phyloP scores from a whole-genome alignment of 345 rosid species.

The Citrus reticulata region DNA sequence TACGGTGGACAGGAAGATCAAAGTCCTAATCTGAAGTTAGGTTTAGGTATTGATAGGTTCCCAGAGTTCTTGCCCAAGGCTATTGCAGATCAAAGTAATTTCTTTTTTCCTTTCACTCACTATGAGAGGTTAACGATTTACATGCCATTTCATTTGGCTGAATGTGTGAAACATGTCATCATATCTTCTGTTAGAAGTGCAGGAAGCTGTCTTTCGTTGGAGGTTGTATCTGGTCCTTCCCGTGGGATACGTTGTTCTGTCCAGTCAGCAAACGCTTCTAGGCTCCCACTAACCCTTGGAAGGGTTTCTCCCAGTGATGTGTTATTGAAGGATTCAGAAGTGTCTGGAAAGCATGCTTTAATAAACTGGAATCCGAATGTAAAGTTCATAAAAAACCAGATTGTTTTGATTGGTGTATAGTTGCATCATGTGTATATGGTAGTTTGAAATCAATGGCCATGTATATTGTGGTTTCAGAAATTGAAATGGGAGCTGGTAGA shows the following conservation, averaged over 20 bases:
- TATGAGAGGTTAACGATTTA: constrained; percentile 16
- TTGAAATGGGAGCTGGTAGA: constrained; percentile 93
- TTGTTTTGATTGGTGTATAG: constrained; percentile 9
- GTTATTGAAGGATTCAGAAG: constrained; percentile 79
- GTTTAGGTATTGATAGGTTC: constrained; percentile 29
- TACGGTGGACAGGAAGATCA: constrained; percentile 32
- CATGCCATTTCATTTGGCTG: constrained; percentile 21
- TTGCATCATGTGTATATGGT: constrained; percentile 12
- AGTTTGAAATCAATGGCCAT: constrained; percentile 9
- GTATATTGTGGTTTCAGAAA: constrained; percentile 52
- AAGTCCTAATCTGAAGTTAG: constrained; percentile 25
- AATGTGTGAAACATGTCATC: constrained; percentile 43
- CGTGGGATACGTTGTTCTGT: constrained; percentile 51
- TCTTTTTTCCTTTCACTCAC: constrained; percentile 28
- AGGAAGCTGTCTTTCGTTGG: constrained; percentile 88
- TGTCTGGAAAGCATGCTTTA: constrained; percentile 96
- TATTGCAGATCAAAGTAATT: constrained; percentile 70
- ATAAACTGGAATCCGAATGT: constrained; percentile 89
- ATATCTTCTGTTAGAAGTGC: constrained; percentile 76
- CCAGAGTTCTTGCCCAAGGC: constrained; percentile 31
- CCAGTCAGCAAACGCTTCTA: constrained; percentile 57
- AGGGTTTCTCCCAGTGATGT: constrained; percentile 81
- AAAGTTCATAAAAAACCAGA: constrained; percentile 21
- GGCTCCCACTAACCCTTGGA: constrained; percentile 82
- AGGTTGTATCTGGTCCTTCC: constrained; percentile 90